phyloP scores from a whole-genome alignment of 208 protist genomes.

The Leishmania mexicana region DNA sequence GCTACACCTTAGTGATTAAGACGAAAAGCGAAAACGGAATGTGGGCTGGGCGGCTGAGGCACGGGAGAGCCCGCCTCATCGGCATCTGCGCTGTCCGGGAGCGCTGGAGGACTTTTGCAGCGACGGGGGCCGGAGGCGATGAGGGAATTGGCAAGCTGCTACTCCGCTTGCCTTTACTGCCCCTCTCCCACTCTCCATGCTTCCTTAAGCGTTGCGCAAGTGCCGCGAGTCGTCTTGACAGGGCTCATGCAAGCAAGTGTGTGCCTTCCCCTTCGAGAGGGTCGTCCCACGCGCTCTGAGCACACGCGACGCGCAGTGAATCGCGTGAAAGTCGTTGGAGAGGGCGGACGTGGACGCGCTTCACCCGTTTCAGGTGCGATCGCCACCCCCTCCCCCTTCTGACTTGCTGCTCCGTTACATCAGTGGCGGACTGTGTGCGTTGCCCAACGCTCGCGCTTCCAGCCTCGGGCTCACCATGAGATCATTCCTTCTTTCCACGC shows the following conservation, averaged over 20 bases:
- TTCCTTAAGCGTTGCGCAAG: background rate
- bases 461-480: background rate
- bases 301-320: background rate
- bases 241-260: constrained; percentile 4
- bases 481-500: background rate
- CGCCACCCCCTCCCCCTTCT: background rate
- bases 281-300: background rate
- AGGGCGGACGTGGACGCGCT: background rate
- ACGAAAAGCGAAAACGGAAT: background rate
- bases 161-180: background rate
- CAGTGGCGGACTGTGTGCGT: background rate
- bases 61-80: too few species aligned
- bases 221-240: background rate
- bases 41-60: too few species aligned
- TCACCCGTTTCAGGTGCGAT: background rate
- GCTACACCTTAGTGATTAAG: background rate
- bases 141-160: background rate
- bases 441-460: background rate
- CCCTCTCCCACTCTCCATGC: too few species aligned
- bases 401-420: background rate
- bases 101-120: background rate
- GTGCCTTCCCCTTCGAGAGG: background rate
- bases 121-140: background rate
- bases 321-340: background rate
- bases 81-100: background rate